Conservation (phyloP, 345 rosid species). For the Odontarrhena argentea region DNA sequence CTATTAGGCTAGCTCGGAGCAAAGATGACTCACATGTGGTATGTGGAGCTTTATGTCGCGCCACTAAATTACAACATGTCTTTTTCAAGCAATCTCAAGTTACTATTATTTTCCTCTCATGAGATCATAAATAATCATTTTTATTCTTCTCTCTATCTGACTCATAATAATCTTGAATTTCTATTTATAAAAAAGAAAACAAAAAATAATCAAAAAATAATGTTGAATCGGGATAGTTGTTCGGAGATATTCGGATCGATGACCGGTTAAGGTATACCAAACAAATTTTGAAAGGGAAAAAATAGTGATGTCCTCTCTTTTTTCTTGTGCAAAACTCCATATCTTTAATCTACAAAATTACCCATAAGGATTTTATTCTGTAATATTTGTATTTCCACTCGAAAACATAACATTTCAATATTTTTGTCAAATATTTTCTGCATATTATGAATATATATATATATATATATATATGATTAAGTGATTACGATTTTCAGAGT, state of each 20-base stretch:
- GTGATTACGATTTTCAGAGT: too few relatives aligned
- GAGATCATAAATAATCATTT: constrained; percentile 21
- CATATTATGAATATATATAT: too few relatives aligned
- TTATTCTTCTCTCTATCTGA: background rate
- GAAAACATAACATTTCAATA: background rate
- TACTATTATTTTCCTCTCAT: constrained; percentile 26
- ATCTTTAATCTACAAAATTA: too few relatives aligned
- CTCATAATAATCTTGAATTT: constrained; percentile 2
- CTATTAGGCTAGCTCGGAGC: constrained; percentile 35
- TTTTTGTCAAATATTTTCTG: too few relatives aligned
- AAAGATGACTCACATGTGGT: constrained; percentile 34
- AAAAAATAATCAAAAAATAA: too few relatives aligned
- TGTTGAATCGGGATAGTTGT: constrained; percentile 4
- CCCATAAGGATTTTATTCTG: too few relatives aligned
- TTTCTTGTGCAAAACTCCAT: too few relatives aligned
- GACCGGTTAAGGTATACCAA: background rate
- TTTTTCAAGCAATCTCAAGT: constrained; percentile 41
- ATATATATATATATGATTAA: too few relatives aligned
- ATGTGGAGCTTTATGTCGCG: constrained; percentile 27
- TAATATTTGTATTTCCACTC: background rate
- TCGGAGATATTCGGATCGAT: background rate
- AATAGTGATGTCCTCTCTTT: background rate
- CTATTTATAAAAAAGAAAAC: too few relatives aligned
- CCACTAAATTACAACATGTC: constrained; percentile 39
- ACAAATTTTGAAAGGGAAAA: background rate